Percentiles rank a stretch among this genome's conserved stretches.
These are phyloP conservation scores for Bisporella sp. DNA, from an alignment of 2,329 filamentous ascomycete species.

Conservation along the genomic window DNA sequence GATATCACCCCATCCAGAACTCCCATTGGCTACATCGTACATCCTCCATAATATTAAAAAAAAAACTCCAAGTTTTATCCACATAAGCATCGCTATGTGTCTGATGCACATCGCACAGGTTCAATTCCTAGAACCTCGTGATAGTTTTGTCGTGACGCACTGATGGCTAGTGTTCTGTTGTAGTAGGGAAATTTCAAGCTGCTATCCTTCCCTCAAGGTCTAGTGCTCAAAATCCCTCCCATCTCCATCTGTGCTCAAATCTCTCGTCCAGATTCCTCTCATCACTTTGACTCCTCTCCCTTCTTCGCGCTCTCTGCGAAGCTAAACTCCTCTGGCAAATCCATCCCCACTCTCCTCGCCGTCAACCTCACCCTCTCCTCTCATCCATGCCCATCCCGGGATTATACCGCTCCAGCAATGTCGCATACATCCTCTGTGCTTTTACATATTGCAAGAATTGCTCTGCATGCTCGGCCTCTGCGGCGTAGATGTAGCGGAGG, in stretches of 20 bases:
- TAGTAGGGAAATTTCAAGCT: too few relatives aligned
- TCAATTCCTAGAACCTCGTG: too few relatives aligned
- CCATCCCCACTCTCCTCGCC: conserved; percentile 83
- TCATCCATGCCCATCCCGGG: conserved; percentile 82
- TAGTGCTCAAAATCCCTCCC: not conserved
- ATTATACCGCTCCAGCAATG: conserved; percentile 85
- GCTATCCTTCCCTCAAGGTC: conserved; percentile 21
- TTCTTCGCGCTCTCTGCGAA: conserved; percentile 2
- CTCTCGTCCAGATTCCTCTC: not conserved
- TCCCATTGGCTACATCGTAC: too few relatives aligned
- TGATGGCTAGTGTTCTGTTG: too few relatives aligned
- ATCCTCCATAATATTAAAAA: too few relatives aligned
- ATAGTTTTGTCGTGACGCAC: too few relatives aligned
- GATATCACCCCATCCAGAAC: too few relatives aligned
- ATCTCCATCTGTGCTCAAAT: not conserved
- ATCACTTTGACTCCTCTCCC: conserved; percentile 3
- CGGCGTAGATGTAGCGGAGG: conserved; percentile 21
- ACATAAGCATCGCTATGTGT: too few relatives aligned
- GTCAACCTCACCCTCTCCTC: conserved; percentile 80
- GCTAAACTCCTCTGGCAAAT: conserved; percentile 62
- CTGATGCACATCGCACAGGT: too few relatives aligned
- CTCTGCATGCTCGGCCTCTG: conserved; percentile 47
- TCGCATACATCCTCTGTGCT: conserved; percentile 79
- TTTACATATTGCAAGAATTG: conserved; percentile 75
- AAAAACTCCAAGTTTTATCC: too few relatives aligned